Evolutionary conservation across 2,329 filamentous ascomycete species (phyloP), one percentile per base, ranked within the genome.

Genomic region (Elsinoe arachidis): DNA sequence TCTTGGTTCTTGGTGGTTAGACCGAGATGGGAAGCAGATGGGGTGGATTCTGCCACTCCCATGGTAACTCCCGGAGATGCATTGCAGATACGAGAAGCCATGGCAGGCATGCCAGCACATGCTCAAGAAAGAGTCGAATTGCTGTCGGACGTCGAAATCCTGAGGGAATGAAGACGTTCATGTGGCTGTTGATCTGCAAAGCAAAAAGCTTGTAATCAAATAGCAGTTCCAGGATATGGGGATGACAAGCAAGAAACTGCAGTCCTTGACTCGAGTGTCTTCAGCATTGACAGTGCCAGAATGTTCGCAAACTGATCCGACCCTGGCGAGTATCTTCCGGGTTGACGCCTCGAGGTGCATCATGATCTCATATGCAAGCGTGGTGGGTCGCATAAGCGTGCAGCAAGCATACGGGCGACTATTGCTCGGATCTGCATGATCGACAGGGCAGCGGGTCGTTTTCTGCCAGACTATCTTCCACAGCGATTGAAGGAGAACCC

Each of bases 331-430:
- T 49, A n/a, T 49, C 12, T 49, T 49, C 44, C 44, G 44, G 30
- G 33, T 51, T 51, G 23, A 14, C 26, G 23, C 33, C 41, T 44
- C 23, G 19, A 44, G 41, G 41, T 53, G 49, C 49, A 53, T 53
- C 49, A 53, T 53, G 49, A 53, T 38, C 34, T 38, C 49, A 53
- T 53, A n/a, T 53, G 44, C 44, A 26, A 37, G 49, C 34, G 19
- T 37, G 17, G 49, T 53, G 49, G 49, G 49, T 38, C 33, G 34
- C 49, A 53, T 37, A 53, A 38, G 49, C 49, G 49, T 53, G 49
- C 49, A 53, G 49, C 23, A 19, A 38, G 33, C 23, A 38, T 53
- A 34, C 49, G n/a, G 26, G 34, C 49, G 35, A 38, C 49, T 53
- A 53, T 38, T 39, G 49, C 33, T 21, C 19, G 49, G 49, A 53